Evolutionary conservation across 2,329 filamentous ascomycete genomes (phyloP).

Genomic region (Cryoendolithus antarcticus): DNA sequence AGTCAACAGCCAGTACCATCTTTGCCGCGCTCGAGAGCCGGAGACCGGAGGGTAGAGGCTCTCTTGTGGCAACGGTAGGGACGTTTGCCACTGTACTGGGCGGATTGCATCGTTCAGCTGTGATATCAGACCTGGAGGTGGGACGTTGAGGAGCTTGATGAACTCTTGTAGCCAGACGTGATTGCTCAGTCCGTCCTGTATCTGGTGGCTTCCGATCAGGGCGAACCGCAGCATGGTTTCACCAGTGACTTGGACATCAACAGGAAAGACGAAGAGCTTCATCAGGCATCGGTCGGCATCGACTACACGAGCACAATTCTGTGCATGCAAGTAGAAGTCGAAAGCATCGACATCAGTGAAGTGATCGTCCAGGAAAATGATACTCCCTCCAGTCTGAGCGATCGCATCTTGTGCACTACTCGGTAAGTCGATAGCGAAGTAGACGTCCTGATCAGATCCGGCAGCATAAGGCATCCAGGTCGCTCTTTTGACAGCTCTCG

Average conservation of each 20-base stretch:
- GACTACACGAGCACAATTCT: constrained; percentile 29
- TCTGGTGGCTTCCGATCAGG: constrained; percentile 32
- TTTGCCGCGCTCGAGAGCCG: constrained; percentile 26
- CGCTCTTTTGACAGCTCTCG: constrained; percentile 13
- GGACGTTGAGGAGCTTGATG: constrained; percentile 24
- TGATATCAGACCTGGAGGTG: constrained; percentile 11
- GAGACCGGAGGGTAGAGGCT: constrained; percentile 31
- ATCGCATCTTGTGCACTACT: constrained; percentile 20
- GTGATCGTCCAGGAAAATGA: constrained; percentile 29
- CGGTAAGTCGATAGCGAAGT: constrained; percentile 26
- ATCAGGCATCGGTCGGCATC: constrained; percentile 26
- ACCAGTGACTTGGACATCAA: constrained; percentile 12
- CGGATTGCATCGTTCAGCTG: constrained; percentile 11
- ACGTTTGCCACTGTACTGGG: constrained; percentile 13
- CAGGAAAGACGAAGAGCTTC: constrained; percentile 29
- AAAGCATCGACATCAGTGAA: constrained; percentile 21
- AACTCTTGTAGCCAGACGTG: constrained; percentile 33
- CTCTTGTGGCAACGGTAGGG: constrained; percentile 34
- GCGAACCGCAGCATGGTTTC: constrained; percentile 24
- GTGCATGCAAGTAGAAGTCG: constrained; percentile 30
- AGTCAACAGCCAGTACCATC: constrained; percentile 37
- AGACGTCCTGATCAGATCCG: constrained; percentile 9
- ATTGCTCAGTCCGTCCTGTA: constrained; percentile 32
- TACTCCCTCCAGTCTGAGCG: constrained; percentile 15
- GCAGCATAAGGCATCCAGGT: constrained; percentile 5